Conservation (phyloP, 2,329 filamentous ascomycete genomes). For the Fusarium paranaense region DNA sequence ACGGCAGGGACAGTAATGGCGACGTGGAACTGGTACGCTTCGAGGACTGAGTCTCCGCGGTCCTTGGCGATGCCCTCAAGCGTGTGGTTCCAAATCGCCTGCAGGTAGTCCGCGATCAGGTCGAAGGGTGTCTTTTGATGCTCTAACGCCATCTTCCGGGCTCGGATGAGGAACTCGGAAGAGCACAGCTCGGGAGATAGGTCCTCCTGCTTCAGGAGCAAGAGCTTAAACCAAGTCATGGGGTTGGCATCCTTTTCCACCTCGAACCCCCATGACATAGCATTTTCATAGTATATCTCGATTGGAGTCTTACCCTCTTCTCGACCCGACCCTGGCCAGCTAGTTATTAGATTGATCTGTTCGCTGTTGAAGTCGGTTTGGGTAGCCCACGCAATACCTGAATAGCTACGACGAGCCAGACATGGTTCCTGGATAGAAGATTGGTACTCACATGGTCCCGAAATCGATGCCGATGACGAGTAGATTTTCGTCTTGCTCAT, state of each 20-base stretch:
- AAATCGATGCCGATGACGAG: neutral
- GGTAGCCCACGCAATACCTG: slow-evolving; percentile 18
- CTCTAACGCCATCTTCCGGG: neutral
- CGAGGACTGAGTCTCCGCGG: neutral
- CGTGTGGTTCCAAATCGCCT: neutral
- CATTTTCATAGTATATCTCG: slow-evolving; percentile 17
- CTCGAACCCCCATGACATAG: slow-evolving; percentile 17
- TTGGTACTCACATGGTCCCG: neutral
- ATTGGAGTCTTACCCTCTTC: slow-evolving; percentile 19
- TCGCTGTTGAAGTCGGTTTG: slow-evolving; percentile 10
- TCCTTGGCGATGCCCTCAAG: slow-evolving; percentile 3
- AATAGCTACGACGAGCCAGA: slow-evolving; percentile 2
- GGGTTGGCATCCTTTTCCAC: slow-evolving; percentile 5
- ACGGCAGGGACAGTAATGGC: slow-evolving; percentile 21
- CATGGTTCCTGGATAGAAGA: neutral
- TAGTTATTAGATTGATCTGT: slow-evolving; percentile 17
- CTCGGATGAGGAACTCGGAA: slow-evolving; percentile 11
- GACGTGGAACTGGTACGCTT: slow-evolving; percentile 5
- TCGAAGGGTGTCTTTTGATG: neutral
- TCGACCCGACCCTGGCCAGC: slow-evolving; percentile 10
- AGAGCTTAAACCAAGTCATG: slow-evolving; percentile 18
- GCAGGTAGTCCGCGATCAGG: slow-evolving; percentile 15
- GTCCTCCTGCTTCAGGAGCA: slow-evolving; percentile 15
- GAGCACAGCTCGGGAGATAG: neutral
- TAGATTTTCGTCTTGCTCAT: neutral